Conservation (phyloP, 768 basidiomycete genomes). For the Naganishia vaughanmartiniae region DNA sequence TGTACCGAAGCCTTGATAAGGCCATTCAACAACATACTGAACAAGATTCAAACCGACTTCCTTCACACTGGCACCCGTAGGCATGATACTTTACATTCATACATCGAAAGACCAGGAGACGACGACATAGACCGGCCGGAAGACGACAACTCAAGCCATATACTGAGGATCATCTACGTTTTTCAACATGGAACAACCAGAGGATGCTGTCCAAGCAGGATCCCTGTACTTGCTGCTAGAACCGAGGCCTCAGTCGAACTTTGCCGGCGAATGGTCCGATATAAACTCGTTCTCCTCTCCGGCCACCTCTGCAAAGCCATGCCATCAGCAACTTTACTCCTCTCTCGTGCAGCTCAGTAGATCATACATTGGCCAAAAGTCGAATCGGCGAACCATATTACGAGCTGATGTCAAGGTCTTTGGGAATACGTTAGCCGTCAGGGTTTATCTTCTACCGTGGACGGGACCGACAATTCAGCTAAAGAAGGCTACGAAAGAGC, state of each 20-base stretch:
- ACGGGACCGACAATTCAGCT: background rate
- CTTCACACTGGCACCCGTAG: background rate
- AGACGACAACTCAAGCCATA: background rate
- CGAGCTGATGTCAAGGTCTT: background rate
- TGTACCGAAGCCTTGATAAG: background rate
- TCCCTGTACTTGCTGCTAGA: background rate
- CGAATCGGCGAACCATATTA: background rate
- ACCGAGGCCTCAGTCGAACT: background rate
- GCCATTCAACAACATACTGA: background rate
- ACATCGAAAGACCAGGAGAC: background rate
- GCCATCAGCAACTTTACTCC: background rate
- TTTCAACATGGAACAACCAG: background rate
- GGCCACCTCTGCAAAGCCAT: background rate
- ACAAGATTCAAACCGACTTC: no score
- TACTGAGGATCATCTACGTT: background rate
- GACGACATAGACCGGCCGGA: background rate
- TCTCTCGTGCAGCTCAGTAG: background rate
- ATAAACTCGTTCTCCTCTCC: background rate
- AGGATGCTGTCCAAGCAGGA: conserved; percentile 6
- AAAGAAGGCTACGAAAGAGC: background rate
- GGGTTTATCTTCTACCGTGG: conserved; percentile 6
- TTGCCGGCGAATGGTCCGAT: background rate
- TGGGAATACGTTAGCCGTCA: background rate
- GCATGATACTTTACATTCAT: background rate
- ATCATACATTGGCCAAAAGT: background rate